These are phyloP conservation scores for Kuraishia cidri DNA, from an alignment of 805 yeast species.

Conservation along the genomic window DNA sequence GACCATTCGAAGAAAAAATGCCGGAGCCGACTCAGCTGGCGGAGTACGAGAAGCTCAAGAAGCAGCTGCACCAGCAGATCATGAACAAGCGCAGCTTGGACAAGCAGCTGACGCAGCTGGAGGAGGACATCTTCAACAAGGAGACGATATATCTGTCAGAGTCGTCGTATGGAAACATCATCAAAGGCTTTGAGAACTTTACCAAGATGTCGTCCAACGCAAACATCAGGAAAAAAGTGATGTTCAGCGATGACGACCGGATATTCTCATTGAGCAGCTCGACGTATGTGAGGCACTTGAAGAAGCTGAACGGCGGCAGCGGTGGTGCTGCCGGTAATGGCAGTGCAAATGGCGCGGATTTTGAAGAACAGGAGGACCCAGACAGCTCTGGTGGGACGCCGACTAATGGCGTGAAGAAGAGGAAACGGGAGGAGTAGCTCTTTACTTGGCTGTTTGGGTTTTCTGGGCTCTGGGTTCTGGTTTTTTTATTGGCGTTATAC, in stretches of 20 bases:
- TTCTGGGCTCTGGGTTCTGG: too few relatives aligned
- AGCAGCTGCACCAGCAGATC: slow-evolving; percentile 57
- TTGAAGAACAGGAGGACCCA: slow-evolving; percentile 3
- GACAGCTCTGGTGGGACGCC: slow-evolving; percentile 2
- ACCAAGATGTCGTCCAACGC: slow-evolving; percentile 35
- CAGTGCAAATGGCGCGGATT: neutral
- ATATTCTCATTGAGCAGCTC: slow-evolving; percentile 73
- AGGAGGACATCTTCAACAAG: slow-evolving; percentile 70
- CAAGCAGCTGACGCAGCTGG: slow-evolving; percentile 49
- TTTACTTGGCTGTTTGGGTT: neutral
- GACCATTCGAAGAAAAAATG: slow-evolving; percentile 3
- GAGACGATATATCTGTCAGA: slow-evolving; percentile 74
- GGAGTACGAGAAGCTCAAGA: slow-evolving; percentile 60
- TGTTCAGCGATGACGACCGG: slow-evolving; percentile 67
- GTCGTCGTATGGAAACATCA: slow-evolving; percentile 62
- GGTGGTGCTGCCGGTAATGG: neutral
- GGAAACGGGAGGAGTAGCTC: neutral
- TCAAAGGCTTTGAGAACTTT: slow-evolving; percentile 86
- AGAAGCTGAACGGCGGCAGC: slow-evolving; percentile 29
- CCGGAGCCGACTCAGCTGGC: slow-evolving; percentile 17
- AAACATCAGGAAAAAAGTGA: slow-evolving; percentile 31
- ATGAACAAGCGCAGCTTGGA: slow-evolving; percentile 58
- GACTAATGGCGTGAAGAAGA: slow-evolving; percentile 1
- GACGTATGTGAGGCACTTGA: slow-evolving; percentile 54
- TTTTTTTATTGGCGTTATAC: too few relatives aligned